phyloP scores from a whole-genome alignment of 2,329 filamentous ascomycete species.

The Cladosporium sp. region DNA sequence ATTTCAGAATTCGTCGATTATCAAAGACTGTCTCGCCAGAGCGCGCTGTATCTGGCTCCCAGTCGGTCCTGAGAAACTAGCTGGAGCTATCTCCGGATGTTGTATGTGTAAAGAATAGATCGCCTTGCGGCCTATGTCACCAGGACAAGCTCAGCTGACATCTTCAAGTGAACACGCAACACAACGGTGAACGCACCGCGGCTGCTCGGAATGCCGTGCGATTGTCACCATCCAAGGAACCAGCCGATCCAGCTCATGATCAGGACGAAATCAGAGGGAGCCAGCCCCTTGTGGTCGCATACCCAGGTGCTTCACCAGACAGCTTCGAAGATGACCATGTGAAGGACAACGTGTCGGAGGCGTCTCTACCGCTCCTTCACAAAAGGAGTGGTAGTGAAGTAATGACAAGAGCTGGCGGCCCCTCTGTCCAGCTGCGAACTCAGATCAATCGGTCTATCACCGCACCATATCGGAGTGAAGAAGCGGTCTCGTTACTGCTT shows the following conservation, averaged over 20 bases:
- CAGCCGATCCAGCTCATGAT: too few species aligned
- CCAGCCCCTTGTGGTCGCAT: too few species aligned
- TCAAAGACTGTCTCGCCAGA: neutral
- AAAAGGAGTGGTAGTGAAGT: neutral
- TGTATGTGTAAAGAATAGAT: neutral
- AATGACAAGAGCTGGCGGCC: neutral
- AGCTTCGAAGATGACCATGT: too few species aligned
- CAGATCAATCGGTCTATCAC: neutral
- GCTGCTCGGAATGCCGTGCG: too few species aligned
- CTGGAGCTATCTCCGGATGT: neutral
- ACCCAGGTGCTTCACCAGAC: too few species aligned
- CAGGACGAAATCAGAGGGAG: too few species aligned
- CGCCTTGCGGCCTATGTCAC: neutral
- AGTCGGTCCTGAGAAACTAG: constrained; percentile 1
- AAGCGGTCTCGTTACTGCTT: constrained; percentile 24
- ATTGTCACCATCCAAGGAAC: too few species aligned
- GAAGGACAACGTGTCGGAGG: too few species aligned
- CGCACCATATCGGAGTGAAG: neutral
- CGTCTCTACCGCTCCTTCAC: neutral
- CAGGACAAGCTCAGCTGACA: too few species aligned
- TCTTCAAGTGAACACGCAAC: too few species aligned
- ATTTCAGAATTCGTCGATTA: neutral
- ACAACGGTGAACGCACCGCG: too few species aligned
- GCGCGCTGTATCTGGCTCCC: constrained; percentile 7
- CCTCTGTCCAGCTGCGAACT: neutral